Evolutionary conservation across 2,329 filamentous ascomycete species (phyloP), one percentile per base, ranked within the genome.

Genomic region (Calonectria pauciramosa): DNA sequence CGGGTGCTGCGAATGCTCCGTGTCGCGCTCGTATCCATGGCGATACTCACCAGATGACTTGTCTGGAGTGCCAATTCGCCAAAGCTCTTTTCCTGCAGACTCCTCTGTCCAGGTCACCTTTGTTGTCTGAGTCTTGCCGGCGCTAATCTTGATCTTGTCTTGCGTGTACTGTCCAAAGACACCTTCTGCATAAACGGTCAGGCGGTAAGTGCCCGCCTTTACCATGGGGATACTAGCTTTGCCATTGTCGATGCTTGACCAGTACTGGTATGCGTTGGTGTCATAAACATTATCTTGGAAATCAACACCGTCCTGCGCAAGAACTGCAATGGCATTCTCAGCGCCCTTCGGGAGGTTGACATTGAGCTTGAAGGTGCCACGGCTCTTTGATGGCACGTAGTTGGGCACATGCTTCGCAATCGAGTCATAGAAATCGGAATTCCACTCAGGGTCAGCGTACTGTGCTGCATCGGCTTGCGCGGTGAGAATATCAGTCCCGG

Each of bases 111-210:
- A 93, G 47, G 77, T 83, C 0, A 86, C 86, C 26, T 83, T 80
- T 4, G 83, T 85, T 14, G 82, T 86, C 5, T 84, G 85, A 2
- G 71, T 75, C 70, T 77, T 80, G 2, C 79, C 87, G 0, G 88
- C 84, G 7, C 80, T 81, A 8, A 92, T 81, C 2, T 84, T 82
- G 28, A 89, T 76, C 49, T 86, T 84, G 71, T 93, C 91, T 74
- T 90, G 87, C 1, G 86, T 83, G 77, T 88, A 92, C 76, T 93
- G 87, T 0, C 92, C 91, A 73, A 93, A 93, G 51, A 93, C 86
- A 0, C 89, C 89, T 14, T 91, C 89, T 0, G 91, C 92, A 77
- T 93, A 93, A 36, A 93, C 84, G 1, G 92, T 93, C 10, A 94
- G 83, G 3, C 91, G 87, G 82, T 93, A 94, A 1, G 85, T 90